Conservation (phyloP, 2,329 filamentous ascomycete genomes). For the Ophiobolus disseminans region DNA sequence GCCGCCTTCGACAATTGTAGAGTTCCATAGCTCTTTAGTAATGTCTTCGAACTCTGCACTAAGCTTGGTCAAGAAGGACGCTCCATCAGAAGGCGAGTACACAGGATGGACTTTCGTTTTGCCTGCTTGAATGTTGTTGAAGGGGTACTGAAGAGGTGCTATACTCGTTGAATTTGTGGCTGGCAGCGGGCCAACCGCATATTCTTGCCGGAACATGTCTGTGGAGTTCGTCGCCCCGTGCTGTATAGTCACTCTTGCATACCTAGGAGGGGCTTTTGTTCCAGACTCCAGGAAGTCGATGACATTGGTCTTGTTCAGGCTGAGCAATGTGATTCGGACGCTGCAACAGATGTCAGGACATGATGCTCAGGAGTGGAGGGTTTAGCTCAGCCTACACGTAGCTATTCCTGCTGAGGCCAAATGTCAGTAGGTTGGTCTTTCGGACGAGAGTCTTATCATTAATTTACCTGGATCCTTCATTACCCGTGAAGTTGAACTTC, state of each 20-base stretch:
- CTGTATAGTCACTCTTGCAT: slow-evolving; percentile 29
- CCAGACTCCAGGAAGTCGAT: slow-evolving; percentile 20
- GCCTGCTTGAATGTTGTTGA: slow-evolving; percentile 24
- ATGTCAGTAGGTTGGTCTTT: neutral
- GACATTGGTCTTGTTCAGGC: slow-evolving; percentile 32
- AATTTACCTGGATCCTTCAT: slow-evolving; percentile 13
- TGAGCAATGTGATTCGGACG: slow-evolving; percentile 15
- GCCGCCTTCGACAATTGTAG: slow-evolving; percentile 23
- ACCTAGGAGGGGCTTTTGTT: slow-evolving; percentile 19
- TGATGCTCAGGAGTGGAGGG: neutral
- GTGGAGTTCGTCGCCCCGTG: slow-evolving; percentile 26
- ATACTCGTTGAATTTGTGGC: slow-evolving; percentile 49
- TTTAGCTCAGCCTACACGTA: slow-evolving; percentile 14
- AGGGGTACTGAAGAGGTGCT: slow-evolving; percentile 26
- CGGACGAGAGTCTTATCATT: neutral
- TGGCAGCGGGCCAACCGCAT: slow-evolving; percentile 60
- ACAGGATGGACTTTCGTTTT: slow-evolving; percentile 17
- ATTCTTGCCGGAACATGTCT: slow-evolving; percentile 51
- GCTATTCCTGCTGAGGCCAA: slow-evolving; percentile 12
- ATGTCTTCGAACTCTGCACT: slow-evolving; percentile 29
- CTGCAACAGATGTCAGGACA: slow-evolving; percentile 7
- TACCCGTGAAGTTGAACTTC: slow-evolving; percentile 14
- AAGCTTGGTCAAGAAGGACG: slow-evolving; percentile 11
- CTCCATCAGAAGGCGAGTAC: slow-evolving; percentile 13
- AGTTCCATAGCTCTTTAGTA: slow-evolving; percentile 29